These are phyloP conservation scores for Calonectria leucothoes DNA, from an alignment of 2,329 filamentous ascomycete genomes.

Conservation along the genomic window DNA sequence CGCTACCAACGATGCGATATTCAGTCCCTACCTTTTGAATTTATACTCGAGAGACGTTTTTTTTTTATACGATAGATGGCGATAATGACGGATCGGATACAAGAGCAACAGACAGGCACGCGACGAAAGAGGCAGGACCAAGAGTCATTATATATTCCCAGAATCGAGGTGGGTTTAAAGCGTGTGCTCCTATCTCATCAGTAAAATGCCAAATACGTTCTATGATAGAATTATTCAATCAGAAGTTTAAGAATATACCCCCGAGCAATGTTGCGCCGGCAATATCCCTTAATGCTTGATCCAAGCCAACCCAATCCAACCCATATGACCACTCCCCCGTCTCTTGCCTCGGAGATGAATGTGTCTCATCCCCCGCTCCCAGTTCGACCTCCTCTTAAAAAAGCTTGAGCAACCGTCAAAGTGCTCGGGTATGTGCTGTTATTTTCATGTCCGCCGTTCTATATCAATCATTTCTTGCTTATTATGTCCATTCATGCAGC, in stretches of 20 bases:
- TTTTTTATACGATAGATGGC: conserved; percentile 5
- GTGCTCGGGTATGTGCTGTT: conserved; percentile 5
- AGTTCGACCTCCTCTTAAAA: background rate
- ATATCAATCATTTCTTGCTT: conserved; percentile 6
- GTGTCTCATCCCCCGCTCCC: background rate
- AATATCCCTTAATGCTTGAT: background rate
- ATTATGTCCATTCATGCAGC: conserved; percentile 16
- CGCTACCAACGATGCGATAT: background rate
- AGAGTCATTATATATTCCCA: conserved; percentile 4
- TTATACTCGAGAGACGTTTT: background rate
- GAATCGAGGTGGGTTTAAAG: background rate
- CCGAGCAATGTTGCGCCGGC: conserved; percentile 4
- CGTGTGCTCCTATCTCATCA: background rate
- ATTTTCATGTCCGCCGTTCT: conserved; percentile 18
- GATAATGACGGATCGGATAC: background rate
- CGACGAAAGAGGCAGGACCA: background rate
- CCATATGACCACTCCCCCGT: background rate
- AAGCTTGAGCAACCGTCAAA: background rate
- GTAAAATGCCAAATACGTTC: conserved; percentile 14
- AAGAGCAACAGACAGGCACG: background rate
- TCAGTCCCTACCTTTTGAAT: background rate
- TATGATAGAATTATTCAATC: conserved; percentile 17
- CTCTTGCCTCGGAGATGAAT: background rate
- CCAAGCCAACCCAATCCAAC: background rate
- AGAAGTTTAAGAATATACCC: conserved; percentile 6